Evolutionary conservation across 1,139 yeast species (phyloP).

Genomic region (Debaryomyces singareniensis): DNA sequence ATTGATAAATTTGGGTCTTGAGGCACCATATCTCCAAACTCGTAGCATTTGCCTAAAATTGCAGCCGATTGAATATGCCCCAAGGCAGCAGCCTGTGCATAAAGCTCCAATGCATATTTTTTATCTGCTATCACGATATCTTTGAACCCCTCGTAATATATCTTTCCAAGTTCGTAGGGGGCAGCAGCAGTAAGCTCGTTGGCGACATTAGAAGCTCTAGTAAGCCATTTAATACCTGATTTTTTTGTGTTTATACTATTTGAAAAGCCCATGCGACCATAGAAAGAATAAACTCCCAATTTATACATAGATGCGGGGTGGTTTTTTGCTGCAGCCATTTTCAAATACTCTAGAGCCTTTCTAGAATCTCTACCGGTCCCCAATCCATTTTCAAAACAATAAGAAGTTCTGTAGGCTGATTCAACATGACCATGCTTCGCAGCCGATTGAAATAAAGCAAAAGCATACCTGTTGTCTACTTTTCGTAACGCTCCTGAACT

Average conservation of each 20-base stretch:
- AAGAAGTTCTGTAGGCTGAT: slow-evolving; percentile 84
- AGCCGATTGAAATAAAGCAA: slow-evolving; percentile 72
- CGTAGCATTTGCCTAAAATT: slow-evolving; percentile 77
- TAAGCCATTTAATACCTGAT: slow-evolving; percentile 88
- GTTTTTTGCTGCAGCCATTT: slow-evolving; percentile 83
- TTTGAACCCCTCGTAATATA: slow-evolving; percentile 75
- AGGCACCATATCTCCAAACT: slow-evolving; percentile 72
- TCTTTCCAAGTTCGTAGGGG: slow-evolving; percentile 85
- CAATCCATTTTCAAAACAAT: slow-evolving; percentile 88
- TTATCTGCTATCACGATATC: slow-evolving; percentile 83
- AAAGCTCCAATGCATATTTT: slow-evolving; percentile 79
- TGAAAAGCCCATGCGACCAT: slow-evolving; percentile 77
- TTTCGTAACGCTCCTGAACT: slow-evolving; percentile 83
- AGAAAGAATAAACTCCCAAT: slow-evolving; percentile 78
- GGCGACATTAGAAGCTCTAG: slow-evolving; percentile 80
- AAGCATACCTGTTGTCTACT: slow-evolving; percentile 75
- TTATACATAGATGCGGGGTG: slow-evolving; percentile 97
- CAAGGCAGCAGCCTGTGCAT: slow-evolving; percentile 83
- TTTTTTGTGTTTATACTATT: slow-evolving; percentile 65
- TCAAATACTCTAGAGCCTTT: slow-evolving; percentile 75
- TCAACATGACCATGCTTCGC: slow-evolving; percentile 93
- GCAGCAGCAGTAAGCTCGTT: slow-evolving; percentile 85
- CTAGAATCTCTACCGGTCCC: slow-evolving; percentile 89
- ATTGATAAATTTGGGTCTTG: slow-evolving; percentile 81
- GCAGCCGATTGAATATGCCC: slow-evolving; percentile 81